Evolutionary conservation across 2,329 filamentous ascomycete species (phyloP).

Genomic region (Aspergillus bombycis): DNA sequence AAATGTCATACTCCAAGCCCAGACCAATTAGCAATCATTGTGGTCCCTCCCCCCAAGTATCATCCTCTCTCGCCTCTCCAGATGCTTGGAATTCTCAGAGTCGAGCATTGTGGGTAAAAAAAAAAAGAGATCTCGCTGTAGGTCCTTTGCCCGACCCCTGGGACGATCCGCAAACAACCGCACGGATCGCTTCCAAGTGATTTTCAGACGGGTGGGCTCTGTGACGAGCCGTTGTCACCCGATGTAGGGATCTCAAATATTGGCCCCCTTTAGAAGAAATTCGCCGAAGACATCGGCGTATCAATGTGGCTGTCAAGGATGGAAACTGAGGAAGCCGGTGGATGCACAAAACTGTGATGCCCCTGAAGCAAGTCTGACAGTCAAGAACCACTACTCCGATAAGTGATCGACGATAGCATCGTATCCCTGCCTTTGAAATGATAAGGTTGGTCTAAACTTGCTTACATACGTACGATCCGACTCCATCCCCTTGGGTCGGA

Average conservation of each 20-base stretch:
- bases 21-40: slow-evolving; percentile 21
- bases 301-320: neutral
- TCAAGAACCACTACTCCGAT: neutral
- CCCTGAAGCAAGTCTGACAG: slow-evolving; percentile 9
- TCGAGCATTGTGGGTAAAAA: neutral
- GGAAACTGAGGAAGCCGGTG: neutral
- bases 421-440: slow-evolving; percentile 7
- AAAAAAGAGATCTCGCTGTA: slow-evolving; percentile 1
- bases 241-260: slow-evolving; percentile 29
- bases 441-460: slow-evolving; percentile 13
- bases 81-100: neutral
- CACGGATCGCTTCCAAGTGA: slow-evolving; percentile 19
- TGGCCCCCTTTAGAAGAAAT: slow-evolving; percentile 17
- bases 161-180: slow-evolving; percentile 19
- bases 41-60: neutral
- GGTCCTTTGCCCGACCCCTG: slow-evolving; percentile 10
- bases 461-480: slow-evolving; percentile 4
- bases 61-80: neutral
- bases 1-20: slow-evolving; percentile 1
- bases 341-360: neutral
- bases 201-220: slow-evolving; percentile 28
- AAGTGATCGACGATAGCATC: slow-evolving; percentile 10
- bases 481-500: slow-evolving; percentile 9
- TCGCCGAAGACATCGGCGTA: slow-evolving; percentile 9
- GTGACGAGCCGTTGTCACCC: slow-evolving; percentile 25